Evolutionary conservation across 805 yeast species (phyloP), one percentile per base, ranked within the genome.

Genomic region (Zygosaccharomyces lentus): DNA sequence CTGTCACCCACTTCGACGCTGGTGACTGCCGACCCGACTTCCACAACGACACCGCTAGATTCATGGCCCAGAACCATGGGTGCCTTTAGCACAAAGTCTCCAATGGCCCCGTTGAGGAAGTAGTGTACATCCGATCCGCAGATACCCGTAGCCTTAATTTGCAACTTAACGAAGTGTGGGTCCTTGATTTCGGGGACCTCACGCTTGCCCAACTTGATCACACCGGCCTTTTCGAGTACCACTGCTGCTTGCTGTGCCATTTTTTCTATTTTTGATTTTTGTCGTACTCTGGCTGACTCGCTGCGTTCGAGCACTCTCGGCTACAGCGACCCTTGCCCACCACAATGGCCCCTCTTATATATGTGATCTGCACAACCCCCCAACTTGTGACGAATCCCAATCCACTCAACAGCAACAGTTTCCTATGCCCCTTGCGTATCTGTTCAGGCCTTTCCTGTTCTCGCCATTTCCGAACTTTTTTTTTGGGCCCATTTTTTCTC

Each of bases 31-130:
- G 73, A 48, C 8, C 96, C 96, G 36, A 84, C 76, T 56, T 84
- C 82, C 16, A 75, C 80, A 38, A 88, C 81, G 24, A 80, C 69
- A 45, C 96, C 96, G 5, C 90, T 70, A 9, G 90, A 81, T 61
- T 88, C 96, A 61, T 88, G 96, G 37, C 96, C 96, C 53, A 87
- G 69, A 30, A 87, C 88, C 91, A 87, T 84, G 37, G 95, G 96
- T 21, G 72, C 68, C 52, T 75, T 76, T 48, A 88, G 83, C 7
- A 81, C 78, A 56, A 85, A 87, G 7, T 79, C 75, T 19, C 96
- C 96, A 58, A 87, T 84, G 45, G 73, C 75, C 3, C 96, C 96
- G 53, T 84, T 84, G 25, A 80, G 76, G 58, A 80, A 87, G 71
- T 83, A 88, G 63, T 87, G 95, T 50, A 87, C 82, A 61, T 87